Evolutionary conservation across 208 protist species (phyloP), one percentile per base, ranked within the genome.

Genomic region (Herpetomonas muscarum): DNA sequence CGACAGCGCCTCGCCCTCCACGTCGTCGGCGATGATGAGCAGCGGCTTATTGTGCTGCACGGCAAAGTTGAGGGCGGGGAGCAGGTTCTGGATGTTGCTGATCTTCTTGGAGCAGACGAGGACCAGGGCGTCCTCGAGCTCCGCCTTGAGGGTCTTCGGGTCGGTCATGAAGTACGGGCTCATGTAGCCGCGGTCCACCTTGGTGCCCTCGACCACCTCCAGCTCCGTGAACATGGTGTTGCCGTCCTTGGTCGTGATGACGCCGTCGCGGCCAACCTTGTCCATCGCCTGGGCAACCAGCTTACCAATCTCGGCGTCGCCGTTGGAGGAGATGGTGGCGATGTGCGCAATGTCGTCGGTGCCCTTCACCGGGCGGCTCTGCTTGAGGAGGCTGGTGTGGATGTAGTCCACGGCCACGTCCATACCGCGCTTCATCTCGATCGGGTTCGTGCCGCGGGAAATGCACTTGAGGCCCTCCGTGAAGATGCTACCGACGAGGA

Each of bases 261-360:
- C 97, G 54, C 98, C 98, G 67, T 99, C 96, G 70, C 97, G 97
- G 70, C 98, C 98, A 32, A 99, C 98, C 72, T 94, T 96, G 74
- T 99, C 96, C 97, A 99, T 99, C 25, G 98, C 98, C 46, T 88
- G 61, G 31, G 97, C 96, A 55, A 99, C 98, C 65, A 99, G 82
- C 56, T 94, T 64, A 56, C 98, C 98, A 69, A 99, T 98, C 57
- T 95, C 96, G 17, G 60, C 69, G 77, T 99, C 98, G 46, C 97
- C 97, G 85, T 99, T 99, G 54, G 98, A 98, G 37, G 98, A 99
- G 71, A 99, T 99, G 53, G 98, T 99, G 37, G 98, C 98, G 34
- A 99, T 96, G 59, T 96, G 94, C 39, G 78, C 78, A 55, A 99
- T 98, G 64, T 99, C 97, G 65, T 98, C 96, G n/a, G 73, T 85